Conservation (phyloP, 257 asterid genomes). For the Solanum medicagineum region DNA sequence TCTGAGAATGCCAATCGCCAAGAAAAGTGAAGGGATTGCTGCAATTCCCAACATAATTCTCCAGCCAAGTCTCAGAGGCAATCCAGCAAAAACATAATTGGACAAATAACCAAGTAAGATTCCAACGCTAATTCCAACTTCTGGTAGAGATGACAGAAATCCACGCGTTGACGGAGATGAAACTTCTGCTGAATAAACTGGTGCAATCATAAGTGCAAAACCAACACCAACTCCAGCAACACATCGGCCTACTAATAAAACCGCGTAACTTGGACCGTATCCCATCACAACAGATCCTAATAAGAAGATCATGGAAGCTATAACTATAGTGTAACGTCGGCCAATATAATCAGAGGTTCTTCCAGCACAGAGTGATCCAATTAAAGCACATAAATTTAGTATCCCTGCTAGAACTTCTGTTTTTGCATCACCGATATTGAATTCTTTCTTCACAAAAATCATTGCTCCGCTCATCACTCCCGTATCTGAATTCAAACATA, state of each 20-base stretch:
- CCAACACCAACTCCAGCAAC: constrained; percentile 73
- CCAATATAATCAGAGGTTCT: constrained; percentile 61
- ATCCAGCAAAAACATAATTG: constrained; percentile 23
- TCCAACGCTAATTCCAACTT: constrained; percentile 55
- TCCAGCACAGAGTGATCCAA: constrained; percentile 64
- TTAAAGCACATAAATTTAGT: constrained; percentile 50
- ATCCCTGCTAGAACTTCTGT: constrained; percentile 59
- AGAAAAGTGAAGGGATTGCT: constrained; percentile 41
- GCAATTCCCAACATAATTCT: constrained; percentile 72
- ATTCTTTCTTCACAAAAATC: constrained; percentile 62
- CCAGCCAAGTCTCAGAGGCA: constrained; percentile 43
- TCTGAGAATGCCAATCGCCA: constrained; percentile 36
- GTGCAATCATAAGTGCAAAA: constrained; percentile 82
- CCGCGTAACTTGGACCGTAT: constrained; percentile 37
- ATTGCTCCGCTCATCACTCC: constrained; percentile 89
- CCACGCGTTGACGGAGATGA: constrained; percentile 61
- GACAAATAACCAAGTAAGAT: constrained; percentile 56
- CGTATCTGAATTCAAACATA: constrained; percentile 30
- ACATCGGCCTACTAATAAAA: constrained; percentile 44
- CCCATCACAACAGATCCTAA: constrained; percentile 65
- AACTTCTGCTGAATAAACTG: constrained; percentile 69
- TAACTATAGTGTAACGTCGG: constrained; percentile 39
- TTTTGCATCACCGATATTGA: constrained; percentile 32
- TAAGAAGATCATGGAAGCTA: constrained; percentile 51
- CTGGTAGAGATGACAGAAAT: constrained; percentile 51